Conservation (phyloP, 768 basidiomycete genomes). For the Auriscalpium microsporum region DNA sequence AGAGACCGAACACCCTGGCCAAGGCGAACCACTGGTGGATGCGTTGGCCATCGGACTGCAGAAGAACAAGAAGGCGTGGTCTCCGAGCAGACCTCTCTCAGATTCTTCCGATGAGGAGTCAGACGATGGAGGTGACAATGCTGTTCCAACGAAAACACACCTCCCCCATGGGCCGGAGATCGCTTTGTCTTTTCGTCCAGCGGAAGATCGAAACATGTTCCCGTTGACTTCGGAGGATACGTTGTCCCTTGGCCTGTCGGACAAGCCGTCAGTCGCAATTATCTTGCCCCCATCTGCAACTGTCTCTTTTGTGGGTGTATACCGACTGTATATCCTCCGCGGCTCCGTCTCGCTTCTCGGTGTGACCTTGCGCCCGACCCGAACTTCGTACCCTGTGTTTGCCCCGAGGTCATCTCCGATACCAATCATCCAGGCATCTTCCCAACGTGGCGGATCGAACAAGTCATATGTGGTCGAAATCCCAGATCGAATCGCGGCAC, state of each 20-base stretch:
- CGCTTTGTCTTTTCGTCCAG: conserved; percentile 46
- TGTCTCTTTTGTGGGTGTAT: conserved; percentile 62
- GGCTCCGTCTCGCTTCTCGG: conserved; percentile 57
- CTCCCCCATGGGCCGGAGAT: too few relatives aligned
- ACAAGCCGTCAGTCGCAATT: conserved; percentile 29
- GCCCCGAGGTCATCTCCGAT: conserved; percentile 77
- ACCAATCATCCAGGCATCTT: conserved; percentile 37
- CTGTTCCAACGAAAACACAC: too few relatives aligned
- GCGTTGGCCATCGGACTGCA: neutral
- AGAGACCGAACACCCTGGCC: conserved; percentile 22
- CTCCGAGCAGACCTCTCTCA: conserved; percentile 40
- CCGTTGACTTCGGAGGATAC: conserved; percentile 33
- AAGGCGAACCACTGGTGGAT: neutral
- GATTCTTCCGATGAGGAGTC: conserved; percentile 27
- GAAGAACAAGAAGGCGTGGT: conserved; percentile 38
- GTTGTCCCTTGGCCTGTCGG: conserved; percentile 20
- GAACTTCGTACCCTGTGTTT: conserved; percentile 44
- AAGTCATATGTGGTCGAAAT: conserved; percentile 5
- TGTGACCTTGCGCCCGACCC: conserved; percentile 35
- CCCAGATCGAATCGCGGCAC: conserved; percentile 9
- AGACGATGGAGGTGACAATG: conserved; percentile 7
- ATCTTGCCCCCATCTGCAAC: conserved; percentile 40
- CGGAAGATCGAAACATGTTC: conserved; percentile 37
- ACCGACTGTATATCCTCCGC: conserved; percentile 49
- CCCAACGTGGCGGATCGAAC: conserved; percentile 9